Base-by-base conservation (phyloP, 2,329 filamentous ascomycete species). In the Chaetomium globosum region DNA sequence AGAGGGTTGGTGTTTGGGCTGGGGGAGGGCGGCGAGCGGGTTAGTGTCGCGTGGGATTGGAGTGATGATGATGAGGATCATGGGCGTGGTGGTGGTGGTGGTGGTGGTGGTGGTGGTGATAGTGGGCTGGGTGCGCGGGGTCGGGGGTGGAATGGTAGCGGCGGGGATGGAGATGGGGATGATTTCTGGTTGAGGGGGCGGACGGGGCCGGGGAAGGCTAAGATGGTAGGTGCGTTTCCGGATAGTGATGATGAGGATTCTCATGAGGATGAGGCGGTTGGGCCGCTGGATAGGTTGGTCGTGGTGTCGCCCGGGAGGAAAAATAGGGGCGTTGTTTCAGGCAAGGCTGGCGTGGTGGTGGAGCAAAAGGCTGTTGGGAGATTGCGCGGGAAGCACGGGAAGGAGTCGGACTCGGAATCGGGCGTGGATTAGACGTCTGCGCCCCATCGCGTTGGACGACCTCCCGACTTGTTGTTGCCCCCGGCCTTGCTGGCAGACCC, bases 11-110 rank as follows among this genome's bases (percentile, higher is more conserved):
- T 86, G 60, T 81, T 83, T 59, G 85, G 85, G 12, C 78, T 81
- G 60, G 81, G 80, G 36, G 84, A 87, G 63, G 74, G 77, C 19
- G 84, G 84, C 9, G 82, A 85, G 71, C 74, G 77, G 65, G 83
- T 86, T 30, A 81, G 83, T 1, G 85, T 87, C 3, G 79, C 84
- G 55, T 88, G 86, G 86, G 85, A 88, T 71, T 86, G 59, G 57
- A 59, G 57, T n/a, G 60, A 55, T 16, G 65, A 61, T 19, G 59
- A 57, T 4, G 54, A 60, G 19, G 12, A 26, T 26, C 2, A 4
- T 26, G 26, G 26, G 26, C 26, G 33, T 36, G 33, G 9, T 36
- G 48, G 31, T 4, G 33, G 23, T 26, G 6, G 26, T 5, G 8
- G 13, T 26, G 46, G 53, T 4, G 19, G 23, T 33, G 28, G 21